Percentiles rank a stretch among this genome's conserved stretches.
Conservation (phyloP, 768 basidiomycete genomes). For the Russula ochroleuca region DNA sequence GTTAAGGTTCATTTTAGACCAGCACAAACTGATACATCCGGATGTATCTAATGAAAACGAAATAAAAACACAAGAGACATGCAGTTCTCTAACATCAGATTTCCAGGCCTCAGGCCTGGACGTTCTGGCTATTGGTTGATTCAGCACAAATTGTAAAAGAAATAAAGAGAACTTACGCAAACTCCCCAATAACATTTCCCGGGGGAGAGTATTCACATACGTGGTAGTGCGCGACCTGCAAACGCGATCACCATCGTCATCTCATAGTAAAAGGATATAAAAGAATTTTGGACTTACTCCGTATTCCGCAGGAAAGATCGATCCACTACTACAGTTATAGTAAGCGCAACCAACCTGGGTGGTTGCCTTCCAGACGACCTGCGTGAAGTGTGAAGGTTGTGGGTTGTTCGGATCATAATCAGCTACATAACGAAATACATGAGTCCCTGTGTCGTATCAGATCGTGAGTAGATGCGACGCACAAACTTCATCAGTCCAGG, state of each 20-base stretch:
- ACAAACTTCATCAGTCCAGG: conserved; percentile 69
- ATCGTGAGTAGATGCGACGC: conserved; percentile 33
- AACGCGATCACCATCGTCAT: conserved; percentile 5
- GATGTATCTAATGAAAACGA: conserved; percentile 17
- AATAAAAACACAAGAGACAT: neutral
- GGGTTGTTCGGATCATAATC: conserved; percentile 57
- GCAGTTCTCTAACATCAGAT: neutral
- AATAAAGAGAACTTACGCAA: conserved; percentile 45
- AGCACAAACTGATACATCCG: conserved; percentile 12
- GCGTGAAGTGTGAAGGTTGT: conserved; percentile 63
- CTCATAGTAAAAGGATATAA: neutral
- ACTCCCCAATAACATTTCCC: conserved; percentile 62
- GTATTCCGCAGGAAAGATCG: conserved; percentile 51
- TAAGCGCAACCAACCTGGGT: conserved; percentile 62
- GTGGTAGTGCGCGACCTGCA: conserved; percentile 51
- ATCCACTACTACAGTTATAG: conserved; percentile 42
- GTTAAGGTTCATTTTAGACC: conserved; percentile 6
- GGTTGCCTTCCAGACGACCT: conserved; percentile 70
- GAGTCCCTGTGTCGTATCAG: neutral
- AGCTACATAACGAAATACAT: conserved; percentile 35
- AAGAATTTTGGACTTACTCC: conserved; percentile 42
- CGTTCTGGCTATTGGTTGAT: conserved; percentile 32
- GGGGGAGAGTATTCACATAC: conserved; percentile 67
- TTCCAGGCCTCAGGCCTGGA: conserved; percentile 29
- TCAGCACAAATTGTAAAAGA: neutral